Evolutionary conservation across 768 basidiomycete genomes (phyloP), one percentile per base, ranked within the genome.

Genomic region (Suillus spraguei): DNA sequence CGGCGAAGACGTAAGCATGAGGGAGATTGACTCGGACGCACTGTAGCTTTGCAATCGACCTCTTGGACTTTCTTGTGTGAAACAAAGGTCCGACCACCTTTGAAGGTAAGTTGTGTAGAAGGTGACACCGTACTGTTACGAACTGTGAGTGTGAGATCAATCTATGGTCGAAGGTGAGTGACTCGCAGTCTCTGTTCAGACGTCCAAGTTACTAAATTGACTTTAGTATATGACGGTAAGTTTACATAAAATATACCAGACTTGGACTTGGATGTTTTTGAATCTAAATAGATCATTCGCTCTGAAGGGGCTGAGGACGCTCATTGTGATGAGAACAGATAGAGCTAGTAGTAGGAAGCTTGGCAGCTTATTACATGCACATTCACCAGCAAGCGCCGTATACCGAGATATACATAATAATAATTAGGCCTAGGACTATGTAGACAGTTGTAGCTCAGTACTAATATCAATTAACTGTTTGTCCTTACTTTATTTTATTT

Each of bases 171-270:
- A 60, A n/a, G 59, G 4, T 24, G 44, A 24, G n/a, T 8, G 32
- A 78, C 88, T 71, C 69, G 95, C 96, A 24, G 97, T 99, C 78
- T 99, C 97, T 52, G 97, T 98, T 94, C 94, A 98, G 52, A 95
- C 81, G 76, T 99, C 97, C 71, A 97, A 79, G 77, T 99, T 99
- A 65, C 94, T 75, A 1, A 39, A 39, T 14, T 61, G 60, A 60
- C 49, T 39, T 49, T 22, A 44, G 22, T 32, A 10, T 14, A 2
- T n/a, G 24, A 32, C 28, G 56, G 38, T 22, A 38, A 10, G 22
- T 28, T 50, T n/a, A n/a, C n/a, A n/a, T 16, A 17, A 42, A n/a
- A 17, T 13, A 13, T 41, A 11, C 3, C 4, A 50, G 3, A 78
- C 87, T 65, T 70, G 50, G 3, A 78, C 87, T 65, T 70, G 91